Conservation (phyloP, 1,139 yeast genomes). For the Torulaspora globosa region DNA sequence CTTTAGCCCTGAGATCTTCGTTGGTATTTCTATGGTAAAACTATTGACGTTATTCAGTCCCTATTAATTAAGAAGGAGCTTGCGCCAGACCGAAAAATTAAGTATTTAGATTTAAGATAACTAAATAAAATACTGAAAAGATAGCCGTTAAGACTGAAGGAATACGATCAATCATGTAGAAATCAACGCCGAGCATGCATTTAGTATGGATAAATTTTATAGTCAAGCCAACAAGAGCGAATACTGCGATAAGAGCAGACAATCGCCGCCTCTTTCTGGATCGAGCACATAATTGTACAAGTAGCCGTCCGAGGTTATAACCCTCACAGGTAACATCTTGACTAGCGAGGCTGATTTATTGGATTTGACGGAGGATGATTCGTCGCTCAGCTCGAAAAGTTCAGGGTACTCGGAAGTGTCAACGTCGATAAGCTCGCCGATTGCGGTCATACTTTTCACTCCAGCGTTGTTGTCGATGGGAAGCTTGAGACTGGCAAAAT, state of each 20-base stretch:
- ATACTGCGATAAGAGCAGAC: slow-evolving; percentile 71
- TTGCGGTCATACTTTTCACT: slow-evolving; percentile 23
- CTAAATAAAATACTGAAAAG: neutral
- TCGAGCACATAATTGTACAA: slow-evolving; percentile 84
- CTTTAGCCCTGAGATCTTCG: neutral
- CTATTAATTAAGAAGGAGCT: slow-evolving; percentile 1
- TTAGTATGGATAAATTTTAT: neutral
- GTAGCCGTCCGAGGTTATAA: slow-evolving; percentile 82
- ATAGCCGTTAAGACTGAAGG: neutral
- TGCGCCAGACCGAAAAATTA: neutral
- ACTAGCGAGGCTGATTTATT: slow-evolving; percentile 26
- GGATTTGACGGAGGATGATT: slow-evolving; percentile 3
- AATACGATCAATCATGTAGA: neutral
- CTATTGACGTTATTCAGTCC: neutral
- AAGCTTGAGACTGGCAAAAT: slow-evolving; percentile 86
- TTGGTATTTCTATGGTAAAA: neutral
- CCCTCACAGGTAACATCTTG: slow-evolving; percentile 39
- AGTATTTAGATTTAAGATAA: neutral
- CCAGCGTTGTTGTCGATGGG: slow-evolving; percentile 46
- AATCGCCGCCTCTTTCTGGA: slow-evolving; percentile 90
- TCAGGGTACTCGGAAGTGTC: slow-evolving; percentile 26
- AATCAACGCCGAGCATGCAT: neutral
- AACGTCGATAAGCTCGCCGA: slow-evolving; percentile 21
- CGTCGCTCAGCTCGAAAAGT: slow-evolving; percentile 17
- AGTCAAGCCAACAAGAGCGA: slow-evolving; percentile 36